Conservation (phyloP, 208 protist species). For the Porcisia deanei region DNA sequence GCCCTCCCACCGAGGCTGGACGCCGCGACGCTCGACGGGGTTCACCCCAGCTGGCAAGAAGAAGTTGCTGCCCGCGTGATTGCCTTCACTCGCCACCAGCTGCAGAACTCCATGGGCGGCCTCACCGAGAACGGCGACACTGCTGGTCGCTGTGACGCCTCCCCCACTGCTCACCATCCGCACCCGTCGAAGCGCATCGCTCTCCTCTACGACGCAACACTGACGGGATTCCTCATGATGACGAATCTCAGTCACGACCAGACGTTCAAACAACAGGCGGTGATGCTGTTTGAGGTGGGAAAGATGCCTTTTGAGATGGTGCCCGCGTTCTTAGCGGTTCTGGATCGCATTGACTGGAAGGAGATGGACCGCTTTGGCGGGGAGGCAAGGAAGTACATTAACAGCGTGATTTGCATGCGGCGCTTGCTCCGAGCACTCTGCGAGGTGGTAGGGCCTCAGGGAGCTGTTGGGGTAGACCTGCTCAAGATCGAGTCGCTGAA, state of each 20-base stretch:
- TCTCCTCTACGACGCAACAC: conserved; percentile 95
- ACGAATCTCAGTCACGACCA: conserved; percentile 92
- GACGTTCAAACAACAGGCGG: conserved; percentile 88
- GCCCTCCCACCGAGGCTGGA: conserved; percentile 38
- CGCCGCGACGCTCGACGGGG: conserved; percentile 18
- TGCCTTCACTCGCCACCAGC: conserved; percentile 22
- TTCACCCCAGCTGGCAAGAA: conserved; percentile 68
- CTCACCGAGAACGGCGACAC: background rate
- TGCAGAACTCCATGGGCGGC: conserved; percentile 23
- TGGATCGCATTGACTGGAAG: conserved; percentile 54
- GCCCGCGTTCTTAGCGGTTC: conserved; percentile 65
- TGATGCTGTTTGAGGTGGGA: conserved; percentile 92
- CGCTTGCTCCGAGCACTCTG: conserved; percentile 68
- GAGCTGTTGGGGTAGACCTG: conserved; percentile 75
- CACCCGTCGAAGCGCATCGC: conserved; percentile 88
- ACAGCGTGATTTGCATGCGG: conserved; percentile 79
- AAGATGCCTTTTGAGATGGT: conserved; percentile 86
- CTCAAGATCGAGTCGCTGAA: conserved; percentile 91
- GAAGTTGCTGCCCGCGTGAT: conserved; percentile 32
- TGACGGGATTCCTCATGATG: conserved; percentile 98
- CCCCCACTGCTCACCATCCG: conserved; percentile 2
- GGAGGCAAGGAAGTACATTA: conserved; percentile 89
- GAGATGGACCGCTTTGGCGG: conserved; percentile 52
- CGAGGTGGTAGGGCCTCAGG: conserved; percentile 41
- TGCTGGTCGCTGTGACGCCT: background rate